Evolutionary conservation across 345 rosid genomes (phyloP), one percentile per base, ranked within the genome.

Genomic region (Eucalyptus globulus): DNA sequence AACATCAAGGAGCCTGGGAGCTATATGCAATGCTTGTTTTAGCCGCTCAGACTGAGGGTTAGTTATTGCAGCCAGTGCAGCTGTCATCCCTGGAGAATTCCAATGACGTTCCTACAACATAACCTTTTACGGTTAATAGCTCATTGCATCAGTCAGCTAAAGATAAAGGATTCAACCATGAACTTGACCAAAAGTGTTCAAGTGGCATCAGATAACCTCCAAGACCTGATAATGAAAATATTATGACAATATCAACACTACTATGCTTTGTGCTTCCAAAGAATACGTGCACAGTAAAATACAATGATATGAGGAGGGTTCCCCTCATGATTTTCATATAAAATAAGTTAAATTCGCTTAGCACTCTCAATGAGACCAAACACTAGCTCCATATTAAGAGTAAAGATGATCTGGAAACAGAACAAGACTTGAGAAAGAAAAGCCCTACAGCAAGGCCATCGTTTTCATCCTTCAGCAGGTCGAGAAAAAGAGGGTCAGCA

Each of bases 391-490:
- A 19, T 37, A 11, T 72, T 37, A 72, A 37, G 81, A 72, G 45
- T 72, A 34, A 76, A 76, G 60, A 53, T 34, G 87, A 50, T 88
- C 37, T 49, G 16, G 72, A 88, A 16, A 40, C 45, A 85, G 65
- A 49, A 86, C 24, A 58, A 37, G 44, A 37, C 21, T 31, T 24
- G 58, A 87, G 19, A 58, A 45, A 80, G 80, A 62, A 16, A 81
- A 58, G 80, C 60, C 95, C 89, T 97, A 97, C 99, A 88, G 97
- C 97, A 90, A 98, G 94, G 87, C 98, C 98, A 90, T 98, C 99
- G 90, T 98, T 98, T 93, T 98, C 99, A 94, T 98, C 99, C 94
- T 98, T 98, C 80, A 98, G 93, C 92, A 97, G 95, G 92, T 98
- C 99, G n/a, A 96, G 96, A 93, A 98, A 98, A 90, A 95, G 88